Conservation (phyloP, 2,329 filamentous ascomycete genomes). For the Pestalotiopsis sp. region DNA sequence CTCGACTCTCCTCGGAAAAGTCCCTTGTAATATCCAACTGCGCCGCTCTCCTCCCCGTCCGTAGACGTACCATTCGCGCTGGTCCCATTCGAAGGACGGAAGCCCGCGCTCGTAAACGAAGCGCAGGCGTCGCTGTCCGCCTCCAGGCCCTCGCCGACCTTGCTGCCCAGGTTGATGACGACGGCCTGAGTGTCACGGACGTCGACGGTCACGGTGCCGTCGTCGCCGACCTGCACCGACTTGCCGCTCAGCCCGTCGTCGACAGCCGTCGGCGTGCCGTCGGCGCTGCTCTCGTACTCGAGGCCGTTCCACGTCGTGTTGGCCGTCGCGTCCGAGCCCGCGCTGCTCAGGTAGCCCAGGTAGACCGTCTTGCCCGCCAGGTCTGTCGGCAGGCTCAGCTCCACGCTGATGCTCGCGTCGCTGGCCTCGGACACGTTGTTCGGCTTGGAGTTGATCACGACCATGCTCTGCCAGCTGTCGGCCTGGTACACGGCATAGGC, state of each 20-base stretch:
- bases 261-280: slow-evolving; percentile 38
- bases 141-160: slow-evolving; percentile 13
- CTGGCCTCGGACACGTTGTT: slow-evolving; percentile 37
- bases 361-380: slow-evolving; percentile 42
- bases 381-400: slow-evolving; percentile 36
- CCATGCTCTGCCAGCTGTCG: slow-evolving; percentile 39
- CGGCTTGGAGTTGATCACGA: slow-evolving; percentile 45
- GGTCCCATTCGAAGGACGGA: neutral
- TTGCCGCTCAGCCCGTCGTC: slow-evolving; percentile 27
- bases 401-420: slow-evolving; percentile 40
- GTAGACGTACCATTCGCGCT: neutral
- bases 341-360: slow-evolving; percentile 46
- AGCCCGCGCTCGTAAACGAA: neutral
- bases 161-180: slow-evolving; percentile 41
- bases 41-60: neutral
- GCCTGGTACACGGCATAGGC: slow-evolving; percentile 45
- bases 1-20: no score
- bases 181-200: slow-evolving; percentile 46
- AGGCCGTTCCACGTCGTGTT: slow-evolving; percentile 48
- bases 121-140: slow-evolving; percentile 11
- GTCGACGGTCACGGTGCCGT: slow-evolving; percentile 33
- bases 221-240: slow-evolving; percentile 30
- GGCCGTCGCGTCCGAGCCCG: slow-evolving; percentile 41
- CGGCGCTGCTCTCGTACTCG: slow-evolving; percentile 39
- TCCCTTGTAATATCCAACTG: no score